Evolutionary conservation across 192 early-diverging fungal genomes (phyloP), one percentile per base, ranked within the genome.

Genomic region (Backusella parvicylindrica): DNA sequence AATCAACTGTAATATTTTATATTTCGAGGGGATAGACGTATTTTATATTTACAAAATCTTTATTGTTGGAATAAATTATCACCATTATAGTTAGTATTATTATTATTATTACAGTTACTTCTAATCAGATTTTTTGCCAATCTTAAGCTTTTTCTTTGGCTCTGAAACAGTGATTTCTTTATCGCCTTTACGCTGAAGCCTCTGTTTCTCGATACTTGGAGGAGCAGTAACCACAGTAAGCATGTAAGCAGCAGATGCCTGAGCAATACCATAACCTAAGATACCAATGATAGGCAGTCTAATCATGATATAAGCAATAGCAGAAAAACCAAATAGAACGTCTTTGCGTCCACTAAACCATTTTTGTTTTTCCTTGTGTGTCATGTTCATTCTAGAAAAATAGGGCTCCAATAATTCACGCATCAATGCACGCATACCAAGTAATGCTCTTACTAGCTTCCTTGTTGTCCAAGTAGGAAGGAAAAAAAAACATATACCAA

Each of bases 381-480:
- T 77, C 80, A 89, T 82, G 1, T 78, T 72, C 66, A 88, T 75
- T 23, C 88, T 69, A 31, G 81, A 79, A 79, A 90, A 90, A 77
- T 89, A 90, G n/a, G 89, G 89, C 40, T 89, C 89, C 38, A 90
- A 49, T 18, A 90, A 72, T 78, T 90, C 89, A 18, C 89, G 83
- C 64, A 83, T 89, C 47, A 90, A 71, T 1, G 83, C 73, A 35
- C 88, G 78, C 75, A 84, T 85, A 28, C 81, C 84, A 74, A 88
- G 79, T 64, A 88, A 83, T 1, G 82, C 83, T 64, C 85, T 79
- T 16, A 90, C 70, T 2, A 87, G 16, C 31, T 72, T 77, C 18
- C 79, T 77, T 6, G 79, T 81, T 6, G 81, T 36, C 41, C 75
- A 81, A 26, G 69, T 68, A 21, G 84, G 86, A 50, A 86, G 63